Base-by-base conservation (phyloP, 1,284 basidiomycete species). In the Sanghuangporus weigelae region DNA sequence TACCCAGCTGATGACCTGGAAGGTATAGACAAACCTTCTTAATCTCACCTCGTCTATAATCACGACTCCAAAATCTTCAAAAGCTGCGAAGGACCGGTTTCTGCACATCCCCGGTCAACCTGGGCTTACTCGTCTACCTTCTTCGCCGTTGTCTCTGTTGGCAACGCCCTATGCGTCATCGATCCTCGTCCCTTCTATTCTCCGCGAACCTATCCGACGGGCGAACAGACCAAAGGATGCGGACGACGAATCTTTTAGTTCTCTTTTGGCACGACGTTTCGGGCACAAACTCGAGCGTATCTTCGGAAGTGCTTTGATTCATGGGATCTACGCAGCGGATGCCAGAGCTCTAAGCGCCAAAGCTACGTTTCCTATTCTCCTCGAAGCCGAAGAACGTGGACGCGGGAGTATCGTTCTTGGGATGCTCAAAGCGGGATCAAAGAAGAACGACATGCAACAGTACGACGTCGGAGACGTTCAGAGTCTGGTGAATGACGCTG, bases 261-360 rank as follows among this genome's bases (percentile, higher is more conserved):
- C 82, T 0, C 93, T 98, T 70, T 75, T 98, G 62, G 73, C 82
- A 0, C 82, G 93, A 4, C 81, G 94, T 11, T 91, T 98, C 64
- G 93, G 94, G 0, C 71, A 78, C 1, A 74, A 79, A 0, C 84
- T 96, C 62, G 92, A 95, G 0, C 81, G 85, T 10, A 83, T 83
- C 3, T 82, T 97, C 57, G 88, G 91, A 2, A 93, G 90, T 62
- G 91, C 95, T 0, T 79, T 98, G 66, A 84, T 95, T 1, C 96
- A 98, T 70, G 96, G 96, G 0, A 92, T 99, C 65, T 98, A 97
- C 72, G 95, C 94, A 0, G 86, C 93, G 0, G 94, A 96, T 70
- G 85, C 93, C 2, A 77, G 89, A 0, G 70, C 77, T 40, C 76
- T 98, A 8, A 95, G 93, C 66, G 79, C 94, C 0, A 82, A 88